Evolutionary conservation across 1,284 basidiomycete genomes (phyloP).

Genomic region (Trichosporon ovoides): DNA sequence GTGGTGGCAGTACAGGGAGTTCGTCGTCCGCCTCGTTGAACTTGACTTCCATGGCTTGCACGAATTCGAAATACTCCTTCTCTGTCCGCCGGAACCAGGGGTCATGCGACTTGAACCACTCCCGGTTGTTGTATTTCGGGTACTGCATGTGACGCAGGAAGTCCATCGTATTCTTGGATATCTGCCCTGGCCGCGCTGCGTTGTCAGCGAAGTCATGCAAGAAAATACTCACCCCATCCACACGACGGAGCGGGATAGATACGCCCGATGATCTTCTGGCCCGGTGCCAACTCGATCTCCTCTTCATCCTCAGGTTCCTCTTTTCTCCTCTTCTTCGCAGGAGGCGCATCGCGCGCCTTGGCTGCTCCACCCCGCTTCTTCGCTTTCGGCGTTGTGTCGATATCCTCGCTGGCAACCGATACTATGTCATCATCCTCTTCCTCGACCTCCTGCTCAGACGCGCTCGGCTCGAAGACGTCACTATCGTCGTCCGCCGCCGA

Average conservation of each 20-base stretch:
- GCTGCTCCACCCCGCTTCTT: background rate
- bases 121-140: slow-evolving; percentile 74
- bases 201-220: background rate
- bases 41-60: slow-evolving; percentile 61
- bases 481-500: slow-evolving; percentile 30
- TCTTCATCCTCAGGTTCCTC: slow-evolving; percentile 30
- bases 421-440: slow-evolving; percentile 15
- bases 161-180: slow-evolving; percentile 75
- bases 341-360: background rate
- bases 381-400: slow-evolving; percentile 25
- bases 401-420: slow-evolving; percentile 32
- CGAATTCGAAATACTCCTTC: slow-evolving; percentile 79
- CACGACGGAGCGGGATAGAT: slow-evolving; percentile 62
- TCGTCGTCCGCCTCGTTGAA: slow-evolving; percentile 69
- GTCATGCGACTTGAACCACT: slow-evolving; percentile 64
- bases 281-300: slow-evolving; percentile 29
- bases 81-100: slow-evolving; percentile 75
- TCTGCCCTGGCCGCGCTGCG: slow-evolving; percentile 72
- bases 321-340: background rate
- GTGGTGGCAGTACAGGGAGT: slow-evolving; percentile 75
- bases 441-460: slow-evolving; percentile 20
- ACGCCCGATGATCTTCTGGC: slow-evolving; percentile 48
- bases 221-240: slow-evolving; percentile 59
- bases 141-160: slow-evolving; percentile 68
- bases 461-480: slow-evolving; percentile 1